A percentile compares a stretch with the other conserved stretches of the same genome.
Conservation (phyloP, 768 basidiomycete genomes). For the Symmetrospora coprosmae region DNA sequence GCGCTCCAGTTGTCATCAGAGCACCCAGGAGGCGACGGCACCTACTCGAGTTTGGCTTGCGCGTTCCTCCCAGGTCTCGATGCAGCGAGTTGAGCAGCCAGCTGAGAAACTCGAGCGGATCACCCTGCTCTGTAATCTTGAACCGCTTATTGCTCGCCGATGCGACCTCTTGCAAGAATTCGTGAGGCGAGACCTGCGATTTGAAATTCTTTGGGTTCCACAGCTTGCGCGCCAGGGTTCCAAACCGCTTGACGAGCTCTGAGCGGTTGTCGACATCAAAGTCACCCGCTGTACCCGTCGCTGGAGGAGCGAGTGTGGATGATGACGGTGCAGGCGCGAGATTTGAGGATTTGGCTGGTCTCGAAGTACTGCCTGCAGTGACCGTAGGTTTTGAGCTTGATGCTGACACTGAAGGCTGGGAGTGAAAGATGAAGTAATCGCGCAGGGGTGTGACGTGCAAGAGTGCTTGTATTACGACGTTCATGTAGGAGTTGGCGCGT, state of each 20-base stretch:
- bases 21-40: too few relatives aligned
- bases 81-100: slow-evolving; percentile 92
- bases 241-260: slow-evolving; percentile 77
- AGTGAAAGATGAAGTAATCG: slow-evolving; percentile 59
- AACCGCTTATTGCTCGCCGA: slow-evolving; percentile 79
- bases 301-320: background rate
- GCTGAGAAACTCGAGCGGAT: slow-evolving; percentile 86
- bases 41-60: slow-evolving; percentile 81
- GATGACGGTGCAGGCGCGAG: slow-evolving; percentile 20
- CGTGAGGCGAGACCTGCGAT: slow-evolving; percentile 95
- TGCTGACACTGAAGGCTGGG: slow-evolving; percentile 31
- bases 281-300: slow-evolving; percentile 5
- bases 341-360: slow-evolving; percentile 20
- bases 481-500: slow-evolving; percentile 92
- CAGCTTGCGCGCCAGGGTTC: slow-evolving; percentile 71
- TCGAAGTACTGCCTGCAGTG: too few relatives aligned
- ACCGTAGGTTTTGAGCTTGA: too few relatives aligned
- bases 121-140: slow-evolving; percentile 82
- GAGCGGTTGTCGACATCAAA: slow-evolving; percentile 33
- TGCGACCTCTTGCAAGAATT: slow-evolving; percentile 92
- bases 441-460: slow-evolving; percentile 81
- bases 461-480: slow-evolving; percentile 85
- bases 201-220: slow-evolving; percentile 98
- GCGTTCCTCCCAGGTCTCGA: slow-evolving; percentile 85
- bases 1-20: background rate